These are phyloP conservation scores for Mycena citricolor DNA, from an alignment of 1,284 basidiomycete genomes.

Conservation along the genomic window DNA sequence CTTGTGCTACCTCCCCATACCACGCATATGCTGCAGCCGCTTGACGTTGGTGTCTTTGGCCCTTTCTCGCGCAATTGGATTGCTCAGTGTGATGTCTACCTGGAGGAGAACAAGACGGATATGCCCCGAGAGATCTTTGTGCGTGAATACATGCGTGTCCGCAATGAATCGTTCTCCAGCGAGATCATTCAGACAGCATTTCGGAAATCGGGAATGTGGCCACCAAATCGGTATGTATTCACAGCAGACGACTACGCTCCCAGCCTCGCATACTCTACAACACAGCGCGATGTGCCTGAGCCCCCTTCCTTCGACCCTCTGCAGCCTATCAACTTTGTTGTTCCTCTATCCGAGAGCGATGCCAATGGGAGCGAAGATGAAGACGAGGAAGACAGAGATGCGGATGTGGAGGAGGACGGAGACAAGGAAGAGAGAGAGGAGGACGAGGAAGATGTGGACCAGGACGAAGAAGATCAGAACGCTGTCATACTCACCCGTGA, in stretches of 20 bases:
- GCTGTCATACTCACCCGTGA: no score
- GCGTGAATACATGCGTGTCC: constrained; percentile 28
- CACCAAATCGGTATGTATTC: constrained; percentile 4
- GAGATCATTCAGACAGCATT: constrained; percentile 28
- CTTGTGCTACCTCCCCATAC: constrained; percentile 34
- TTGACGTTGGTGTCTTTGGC: constrained; percentile 34
- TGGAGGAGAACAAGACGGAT: constrained; percentile 12
- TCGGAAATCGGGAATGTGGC: constrained; percentile 27
- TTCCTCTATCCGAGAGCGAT: no score
- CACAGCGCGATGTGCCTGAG: constrained; percentile 1
- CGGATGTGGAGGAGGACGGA: no score
- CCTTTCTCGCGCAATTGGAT: constrained; percentile 16
- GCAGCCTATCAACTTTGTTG: no score
- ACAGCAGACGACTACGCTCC: constrained; percentile 9
- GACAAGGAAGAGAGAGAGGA: no score
- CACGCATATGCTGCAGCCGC: constrained; percentile 33
- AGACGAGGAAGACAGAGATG: no score
- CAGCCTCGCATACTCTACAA: constrained; percentile 11
- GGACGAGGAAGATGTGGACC: no score
- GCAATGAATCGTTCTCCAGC: constrained; percentile 23
- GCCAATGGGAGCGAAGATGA: no score
- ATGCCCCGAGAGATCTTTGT: constrained; percentile 35
- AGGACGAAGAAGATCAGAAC: no score
- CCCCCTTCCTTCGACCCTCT: not conserved
- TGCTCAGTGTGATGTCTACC: constrained; percentile 7